phyloP scores from a whole-genome alignment of 139 green algal species.

The Coelastrella sp. region DNA sequence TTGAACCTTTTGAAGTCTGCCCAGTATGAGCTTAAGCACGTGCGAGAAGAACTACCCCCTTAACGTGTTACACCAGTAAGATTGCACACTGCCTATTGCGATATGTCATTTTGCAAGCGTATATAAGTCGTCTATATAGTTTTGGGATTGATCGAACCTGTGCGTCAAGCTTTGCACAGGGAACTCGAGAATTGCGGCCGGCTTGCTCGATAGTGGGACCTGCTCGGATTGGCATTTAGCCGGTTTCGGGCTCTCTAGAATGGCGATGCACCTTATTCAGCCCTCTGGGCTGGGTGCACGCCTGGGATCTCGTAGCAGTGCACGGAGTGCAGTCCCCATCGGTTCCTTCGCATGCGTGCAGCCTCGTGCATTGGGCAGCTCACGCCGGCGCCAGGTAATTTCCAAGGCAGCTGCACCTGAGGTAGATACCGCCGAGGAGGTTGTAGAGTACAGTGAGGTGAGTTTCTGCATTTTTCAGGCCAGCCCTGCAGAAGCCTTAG shows the following conservation, averaged over 20 bases:
- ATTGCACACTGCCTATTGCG: not conserved
- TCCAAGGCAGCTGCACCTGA: conserved; percentile 22
- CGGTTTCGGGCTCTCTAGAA: not conserved
- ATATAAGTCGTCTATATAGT: not conserved
- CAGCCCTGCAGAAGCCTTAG: not conserved
- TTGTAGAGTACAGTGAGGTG: not conserved
- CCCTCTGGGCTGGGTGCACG: conserved; percentile 14
- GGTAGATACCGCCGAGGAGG: conserved; percentile 25
- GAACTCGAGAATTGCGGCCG: not conserved
- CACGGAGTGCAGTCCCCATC: conserved; percentile 5
- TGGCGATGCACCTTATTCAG: conserved; percentile 4
- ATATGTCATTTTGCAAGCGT: not conserved
- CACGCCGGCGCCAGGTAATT: not conserved
- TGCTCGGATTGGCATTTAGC: not conserved
- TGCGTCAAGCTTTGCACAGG: not conserved
- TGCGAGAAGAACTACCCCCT: not conserved
- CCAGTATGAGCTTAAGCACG: too few relatives aligned
- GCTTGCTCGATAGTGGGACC: not conserved
- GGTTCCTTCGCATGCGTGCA: conserved; percentile 11
- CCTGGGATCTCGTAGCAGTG: conserved; percentile 23
- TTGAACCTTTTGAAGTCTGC: too few relatives aligned
- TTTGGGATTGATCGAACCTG: not conserved
- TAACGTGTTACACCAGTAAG: conserved; percentile 1
- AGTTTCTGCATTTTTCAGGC: not conserved
- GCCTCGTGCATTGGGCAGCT: not conserved